Base-by-base conservation (phyloP, 83 land plant species). In the Picea abies region DNA sequence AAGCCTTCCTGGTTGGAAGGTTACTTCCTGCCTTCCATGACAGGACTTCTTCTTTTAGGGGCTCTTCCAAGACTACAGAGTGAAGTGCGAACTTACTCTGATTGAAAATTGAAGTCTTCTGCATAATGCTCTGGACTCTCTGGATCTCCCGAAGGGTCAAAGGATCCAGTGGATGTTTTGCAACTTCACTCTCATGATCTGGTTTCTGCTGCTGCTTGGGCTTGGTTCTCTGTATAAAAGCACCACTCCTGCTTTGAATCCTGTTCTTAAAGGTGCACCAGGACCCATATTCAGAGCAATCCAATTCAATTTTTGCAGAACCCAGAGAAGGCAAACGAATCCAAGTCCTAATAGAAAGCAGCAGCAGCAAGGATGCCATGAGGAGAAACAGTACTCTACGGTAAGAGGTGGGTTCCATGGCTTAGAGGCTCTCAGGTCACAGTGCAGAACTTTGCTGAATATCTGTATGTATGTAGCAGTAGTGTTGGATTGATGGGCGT, bases 91-190 rank as follows among this genome's bases (percentile, higher is more conserved):
- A 86, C 79, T 81, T 87, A 37, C 81, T 67, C 75, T 83, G 82
- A 81, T 90, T 84, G 83, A 79, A 76, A 6, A 7, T 52, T 9
- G 15, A 19, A 10, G 71, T 19, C 49, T 64, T 63, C 12, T 22
- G 20, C 84, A 95, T 70, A 85, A 95, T 82, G 41, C 86, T 25
- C 3, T 89, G 85, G 44, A 88, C 91, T 17, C 32, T 32, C 81
- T 79, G 86, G 78, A 92, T 73, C 72, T 96, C 98, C 1, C 64
- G 12, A 68, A 89, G 23, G 52, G 95, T 96, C 25, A 96, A 91
- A 8, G 98, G 98, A 88, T 96, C 98, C 22, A 96, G 86, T 3
- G 98, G 98, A 86, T 96, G 96, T 71, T 80, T 88, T 4, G 94
- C 90, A 69, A 75, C 67, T 76, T 81, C 86, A 60, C 66, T 68